These are phyloP conservation scores for Kandelia obovata DNA, from an alignment of 345 rosid species.

Conservation along the genomic window DNA sequence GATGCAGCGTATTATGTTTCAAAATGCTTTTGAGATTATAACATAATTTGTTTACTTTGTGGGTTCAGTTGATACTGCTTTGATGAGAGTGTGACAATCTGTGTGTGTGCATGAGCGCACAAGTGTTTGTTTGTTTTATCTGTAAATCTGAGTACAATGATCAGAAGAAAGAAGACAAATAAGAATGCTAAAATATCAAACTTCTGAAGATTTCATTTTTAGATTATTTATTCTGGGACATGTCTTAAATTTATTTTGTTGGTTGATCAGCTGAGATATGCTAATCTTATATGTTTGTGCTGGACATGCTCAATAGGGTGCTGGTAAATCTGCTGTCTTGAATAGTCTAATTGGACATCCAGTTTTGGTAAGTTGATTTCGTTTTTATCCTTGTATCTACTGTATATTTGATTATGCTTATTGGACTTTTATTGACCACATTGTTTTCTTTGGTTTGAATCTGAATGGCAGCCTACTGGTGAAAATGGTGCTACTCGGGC, in stretches of 20 bases:
- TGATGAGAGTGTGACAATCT: too few relatives aligned
- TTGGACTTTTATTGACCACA: conserved; percentile 12
- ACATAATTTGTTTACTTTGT: too few relatives aligned
- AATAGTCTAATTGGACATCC: conserved; percentile 98
- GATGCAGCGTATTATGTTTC: too few relatives aligned
- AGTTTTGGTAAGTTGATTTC: conserved; percentile 61
- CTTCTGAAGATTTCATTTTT: not conserved
- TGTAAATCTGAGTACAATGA: too few relatives aligned
- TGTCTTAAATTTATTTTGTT: conserved; percentile 6
- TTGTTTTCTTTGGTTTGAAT: not conserved
- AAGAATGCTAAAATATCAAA: not conserved
- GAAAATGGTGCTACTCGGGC: conserved; percentile 99
- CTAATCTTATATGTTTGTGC: conserved; percentile 1
- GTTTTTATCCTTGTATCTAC: conserved; percentile 9
- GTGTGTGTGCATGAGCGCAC: too few relatives aligned
- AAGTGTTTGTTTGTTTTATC: too few relatives aligned
- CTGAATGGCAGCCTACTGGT: conserved; percentile 80
- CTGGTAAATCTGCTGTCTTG: conserved; percentile 92
- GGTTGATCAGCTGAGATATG: not conserved
- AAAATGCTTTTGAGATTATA: too few relatives aligned
- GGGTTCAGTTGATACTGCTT: too few relatives aligned
- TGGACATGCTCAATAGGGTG: conserved; percentile 58
- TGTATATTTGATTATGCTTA: not conserved
- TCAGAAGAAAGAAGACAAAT: not conserved
- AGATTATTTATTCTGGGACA: not conserved